These are phyloP conservation scores for Phialophora macrospora DNA, from an alignment of 2,329 filamentous ascomycete species.

Conservation along the genomic window DNA sequence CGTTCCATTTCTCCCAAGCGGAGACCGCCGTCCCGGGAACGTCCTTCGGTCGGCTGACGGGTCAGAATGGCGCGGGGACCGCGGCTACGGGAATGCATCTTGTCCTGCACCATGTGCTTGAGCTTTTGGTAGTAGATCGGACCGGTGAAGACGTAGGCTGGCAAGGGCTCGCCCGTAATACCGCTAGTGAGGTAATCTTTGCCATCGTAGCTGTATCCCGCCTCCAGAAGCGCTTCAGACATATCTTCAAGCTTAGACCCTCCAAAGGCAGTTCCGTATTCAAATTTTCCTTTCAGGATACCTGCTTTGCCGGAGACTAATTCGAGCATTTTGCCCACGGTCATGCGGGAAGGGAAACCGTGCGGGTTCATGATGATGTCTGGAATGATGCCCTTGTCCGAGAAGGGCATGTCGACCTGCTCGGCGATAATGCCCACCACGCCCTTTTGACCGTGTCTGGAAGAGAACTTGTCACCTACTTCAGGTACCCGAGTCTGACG, in stretches of 20 bases:
- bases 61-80: conserved; percentile 92
- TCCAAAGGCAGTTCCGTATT: conserved; percentile 89
- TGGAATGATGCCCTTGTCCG: conserved; percentile 85
- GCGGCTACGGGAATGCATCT: conserved; percentile 94
- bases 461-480: conserved; percentile 97
- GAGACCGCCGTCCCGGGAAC: conserved; percentile 87
- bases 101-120: conserved; percentile 99
- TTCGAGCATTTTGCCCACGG: conserved; percentile 96
- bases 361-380: conserved; percentile 99
- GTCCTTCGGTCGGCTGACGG: conserved; percentile 92
- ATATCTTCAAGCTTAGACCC: conserved; percentile 86
- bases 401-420: conserved; percentile 96
- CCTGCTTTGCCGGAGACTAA: conserved; percentile 93
- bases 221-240: conserved; percentile 78
- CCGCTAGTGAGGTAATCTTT: conserved; percentile 97
- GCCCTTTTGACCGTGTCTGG: conserved; percentile 96
- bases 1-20: conserved; percentile 98
- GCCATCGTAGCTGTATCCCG: conserved; percentile 94
- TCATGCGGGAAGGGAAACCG: conserved; percentile 99
- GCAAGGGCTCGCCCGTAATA: conserved; percentile 89
- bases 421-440: conserved; percentile 96
- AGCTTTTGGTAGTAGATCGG: conserved; percentile 99
- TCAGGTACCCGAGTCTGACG: conserved; percentile 95
- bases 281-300: conserved; percentile 78
- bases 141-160: conserved; percentile 97